These are phyloP conservation scores for Ceratocystiopsis brevicomis DNA, from an alignment of 2,329 filamentous ascomycete genomes.

Conservation along the genomic window DNA sequence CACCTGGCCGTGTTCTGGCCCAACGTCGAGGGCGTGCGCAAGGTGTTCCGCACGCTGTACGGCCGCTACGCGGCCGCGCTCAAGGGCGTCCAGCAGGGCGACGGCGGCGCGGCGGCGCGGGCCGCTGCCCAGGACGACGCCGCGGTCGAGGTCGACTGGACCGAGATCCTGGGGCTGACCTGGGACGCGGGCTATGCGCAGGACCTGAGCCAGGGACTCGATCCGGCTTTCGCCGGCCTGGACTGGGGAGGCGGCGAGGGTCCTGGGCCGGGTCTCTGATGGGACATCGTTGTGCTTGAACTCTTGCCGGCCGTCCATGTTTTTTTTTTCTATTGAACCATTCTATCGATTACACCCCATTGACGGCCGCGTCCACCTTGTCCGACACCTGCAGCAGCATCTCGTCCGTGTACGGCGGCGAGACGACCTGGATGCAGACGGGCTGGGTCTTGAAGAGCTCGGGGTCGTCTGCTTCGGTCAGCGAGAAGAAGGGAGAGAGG, in stretches of 20 bases:
- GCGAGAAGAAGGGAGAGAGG: too few species aligned
- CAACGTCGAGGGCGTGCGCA: background rate
- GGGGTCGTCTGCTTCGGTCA: conserved; percentile 1
- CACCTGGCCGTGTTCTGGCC: background rate
- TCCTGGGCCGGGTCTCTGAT: too few species aligned
- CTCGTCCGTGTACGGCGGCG: conserved; percentile 3
- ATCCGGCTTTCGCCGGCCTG: conserved; percentile 1
- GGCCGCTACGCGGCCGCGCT: background rate
- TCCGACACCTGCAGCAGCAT: conserved; percentile 1
- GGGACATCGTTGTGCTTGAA: too few species aligned
- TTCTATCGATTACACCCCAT: background rate
- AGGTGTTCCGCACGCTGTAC: background rate
- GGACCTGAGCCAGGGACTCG: conserved; percentile 1
- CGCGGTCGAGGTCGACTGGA: too few species aligned
- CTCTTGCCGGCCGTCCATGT: too few species aligned
- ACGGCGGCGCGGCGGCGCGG: background rate
- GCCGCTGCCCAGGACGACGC: too few species aligned
- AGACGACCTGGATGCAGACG: conserved; percentile 2
- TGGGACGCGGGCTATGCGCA: background rate
- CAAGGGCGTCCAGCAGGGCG: background rate
- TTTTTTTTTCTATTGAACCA: too few species aligned
- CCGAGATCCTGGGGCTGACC: conserved; percentile 1
- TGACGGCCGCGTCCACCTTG: conserved; percentile 1
- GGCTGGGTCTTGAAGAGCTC: conserved; percentile 2
- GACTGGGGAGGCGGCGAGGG: too few species aligned